These are phyloP conservation scores for Plasmodium cynomolgi DNA, from an alignment of 169 alveolate genomes.

Conservation along the genomic window DNA sequence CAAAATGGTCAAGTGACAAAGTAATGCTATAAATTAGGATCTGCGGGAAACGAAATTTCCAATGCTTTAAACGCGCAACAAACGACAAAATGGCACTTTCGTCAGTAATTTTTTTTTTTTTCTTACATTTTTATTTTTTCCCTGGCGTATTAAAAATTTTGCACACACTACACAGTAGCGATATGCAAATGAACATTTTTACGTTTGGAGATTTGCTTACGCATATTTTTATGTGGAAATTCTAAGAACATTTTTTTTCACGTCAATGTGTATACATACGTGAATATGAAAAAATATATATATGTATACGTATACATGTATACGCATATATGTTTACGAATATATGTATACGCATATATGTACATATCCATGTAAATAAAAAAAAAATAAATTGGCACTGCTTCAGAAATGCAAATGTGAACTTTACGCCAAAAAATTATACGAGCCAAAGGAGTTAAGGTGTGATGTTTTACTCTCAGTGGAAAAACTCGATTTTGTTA, in stretches of 20 bases:
- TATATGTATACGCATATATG: background rate
- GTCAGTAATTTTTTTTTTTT: constrained; percentile 20
- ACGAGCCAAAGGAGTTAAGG: background rate
- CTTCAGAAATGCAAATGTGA: background rate
- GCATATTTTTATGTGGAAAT: background rate
- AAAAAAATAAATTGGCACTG: background rate
- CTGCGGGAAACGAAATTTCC: constrained; percentile 4
- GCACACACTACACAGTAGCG: constrained; percentile 51
- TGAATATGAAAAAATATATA: background rate
- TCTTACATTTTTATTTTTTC: constrained; percentile 8
- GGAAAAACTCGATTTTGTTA: background rate
- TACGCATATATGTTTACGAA: background rate
- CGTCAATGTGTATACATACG: background rate
- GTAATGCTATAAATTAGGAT: background rate
- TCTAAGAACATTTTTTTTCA: background rate
- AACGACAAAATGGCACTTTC: constrained; percentile 5
- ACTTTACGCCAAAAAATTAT: constrained; percentile 16
- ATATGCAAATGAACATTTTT: background rate
- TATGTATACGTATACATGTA: background rate
- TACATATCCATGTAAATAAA: background rate
- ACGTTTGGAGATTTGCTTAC: background rate
- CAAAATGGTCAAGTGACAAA: background rate
- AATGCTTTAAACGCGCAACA: constrained; percentile 15
- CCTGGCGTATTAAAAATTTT: constrained; percentile 21
- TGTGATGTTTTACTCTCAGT: background rate